phyloP scores from a whole-genome alignment of 2,329 filamentous ascomycete genomes.

The Hypoxylon sp. region DNA sequence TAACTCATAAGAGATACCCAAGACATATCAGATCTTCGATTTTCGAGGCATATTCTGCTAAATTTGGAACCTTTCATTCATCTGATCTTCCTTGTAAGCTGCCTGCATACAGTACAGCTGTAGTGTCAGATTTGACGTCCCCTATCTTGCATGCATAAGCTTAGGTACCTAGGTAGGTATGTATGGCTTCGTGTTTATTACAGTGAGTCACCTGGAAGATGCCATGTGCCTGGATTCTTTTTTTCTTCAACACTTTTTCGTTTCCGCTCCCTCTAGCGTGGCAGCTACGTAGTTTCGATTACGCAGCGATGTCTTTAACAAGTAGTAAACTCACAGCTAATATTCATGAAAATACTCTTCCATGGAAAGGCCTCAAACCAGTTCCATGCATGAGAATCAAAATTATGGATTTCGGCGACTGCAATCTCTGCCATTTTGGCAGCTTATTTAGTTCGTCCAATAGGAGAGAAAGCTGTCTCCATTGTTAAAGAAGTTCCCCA shows the following conservation, averaged over 20 bases:
- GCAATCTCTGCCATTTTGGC: slow-evolving; percentile 13
- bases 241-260: too few relatives aligned
- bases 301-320: too few relatives aligned
- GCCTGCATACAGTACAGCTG: too few relatives aligned
- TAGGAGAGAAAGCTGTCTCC: slow-evolving; percentile 8
- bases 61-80: too few relatives aligned
- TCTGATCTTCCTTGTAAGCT: too few relatives aligned
- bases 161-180: background rate
- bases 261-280: too few relatives aligned
- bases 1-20: too few relatives aligned
- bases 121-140: slow-evolving; percentile 5
- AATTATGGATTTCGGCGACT: slow-evolving; percentile 21
- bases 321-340: background rate
- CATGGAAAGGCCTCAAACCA: slow-evolving; percentile 9
- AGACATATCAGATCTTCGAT: too few relatives aligned
- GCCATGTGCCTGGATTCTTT: slow-evolving; percentile 10
- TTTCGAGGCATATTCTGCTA: too few relatives aligned
- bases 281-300: too few relatives aligned
- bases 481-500: slow-evolving; percentile 18
- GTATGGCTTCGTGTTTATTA: slow-evolving; percentile 11
- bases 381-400: slow-evolving; percentile 17
- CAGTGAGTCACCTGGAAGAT: slow-evolving; percentile 27
- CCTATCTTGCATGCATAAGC: background rate
- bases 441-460: slow-evolving; percentile 13
- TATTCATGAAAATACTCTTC: slow-evolving; percentile 3